These are phyloP conservation scores for Suillus spraguei DNA, from an alignment of 768 basidiomycete genomes.

Conservation along the genomic window DNA sequence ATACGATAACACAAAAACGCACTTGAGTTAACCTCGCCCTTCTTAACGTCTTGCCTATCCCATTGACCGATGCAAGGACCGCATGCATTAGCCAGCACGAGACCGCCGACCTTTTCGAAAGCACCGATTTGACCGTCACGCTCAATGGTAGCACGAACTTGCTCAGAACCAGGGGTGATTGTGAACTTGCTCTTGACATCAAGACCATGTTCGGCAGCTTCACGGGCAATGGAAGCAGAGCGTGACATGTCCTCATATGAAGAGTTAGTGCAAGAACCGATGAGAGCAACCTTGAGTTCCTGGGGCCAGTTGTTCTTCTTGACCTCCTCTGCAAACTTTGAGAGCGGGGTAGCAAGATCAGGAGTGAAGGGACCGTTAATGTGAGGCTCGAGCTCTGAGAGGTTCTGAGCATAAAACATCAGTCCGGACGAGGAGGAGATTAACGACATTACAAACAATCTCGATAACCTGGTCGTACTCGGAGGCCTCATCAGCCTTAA, in stretches of 20 bases:
- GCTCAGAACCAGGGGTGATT: conserved; percentile 97
- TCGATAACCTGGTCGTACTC: conserved; percentile 96
- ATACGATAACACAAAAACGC: conserved; percentile 30
- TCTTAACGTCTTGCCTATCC: conserved; percentile 96
- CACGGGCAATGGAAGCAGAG: conserved; percentile 89
- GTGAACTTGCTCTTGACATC: conserved; percentile 93
- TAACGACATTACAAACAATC: conserved; percentile 57
- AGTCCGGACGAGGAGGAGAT: not conserved
- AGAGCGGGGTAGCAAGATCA: conserved; percentile 97
- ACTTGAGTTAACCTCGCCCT: conserved; percentile 97
- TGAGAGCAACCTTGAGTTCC: conserved; percentile 95
- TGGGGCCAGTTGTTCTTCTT: conserved; percentile 97
- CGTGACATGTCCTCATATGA: conserved; percentile 99
- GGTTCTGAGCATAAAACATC: conserved; percentile 57
- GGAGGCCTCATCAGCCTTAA: conserved; percentile 82
- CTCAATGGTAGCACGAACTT: conserved; percentile 96
- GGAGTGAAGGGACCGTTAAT: conserved; percentile 99
- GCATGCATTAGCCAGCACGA: conserved; percentile 97
- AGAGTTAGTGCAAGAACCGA: conserved; percentile 99
- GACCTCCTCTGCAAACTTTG: conserved; percentile 89
- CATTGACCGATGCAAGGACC: conserved; percentile 99
- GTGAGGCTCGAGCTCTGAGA: conserved; percentile 97
- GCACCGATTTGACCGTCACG: conserved; percentile 92
- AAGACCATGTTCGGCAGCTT: conserved; percentile 88
- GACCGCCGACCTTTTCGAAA: conserved; percentile 86